These are phyloP conservation scores for Rhododendron simsii DNA, from an alignment of 148 eudicot genomes.

Conservation along the genomic window DNA sequence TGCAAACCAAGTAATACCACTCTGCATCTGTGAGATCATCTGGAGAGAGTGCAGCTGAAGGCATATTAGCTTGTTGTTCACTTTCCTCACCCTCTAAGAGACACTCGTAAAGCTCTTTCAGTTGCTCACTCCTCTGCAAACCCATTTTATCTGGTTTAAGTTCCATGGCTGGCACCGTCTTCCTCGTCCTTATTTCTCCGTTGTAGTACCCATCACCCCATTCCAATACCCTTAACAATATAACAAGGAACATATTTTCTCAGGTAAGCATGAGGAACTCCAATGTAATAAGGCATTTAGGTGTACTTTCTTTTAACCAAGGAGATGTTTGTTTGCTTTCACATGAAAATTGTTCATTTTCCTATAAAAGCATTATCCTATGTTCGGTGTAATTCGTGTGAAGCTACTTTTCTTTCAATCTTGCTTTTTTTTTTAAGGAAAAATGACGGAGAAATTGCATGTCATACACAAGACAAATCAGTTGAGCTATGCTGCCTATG, in stretches of 20 bases:
- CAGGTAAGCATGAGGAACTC: background rate
- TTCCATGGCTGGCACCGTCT: slow-evolving; percentile 26
- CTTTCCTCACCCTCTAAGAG: slow-evolving; percentile 40
- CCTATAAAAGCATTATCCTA: background rate
- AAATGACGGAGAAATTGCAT: background rate
- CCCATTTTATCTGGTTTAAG: slow-evolving; percentile 32
- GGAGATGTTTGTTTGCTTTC: background rate
- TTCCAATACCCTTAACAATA: slow-evolving; percentile 40
- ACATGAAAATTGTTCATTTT: background rate
- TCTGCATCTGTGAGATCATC: slow-evolving; percentile 52
- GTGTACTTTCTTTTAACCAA: background rate
- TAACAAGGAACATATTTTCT: background rate
- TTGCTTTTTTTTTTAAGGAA: background rate
- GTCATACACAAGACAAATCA: background rate
- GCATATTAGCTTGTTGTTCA: slow-evolving; percentile 28
- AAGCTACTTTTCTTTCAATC: slow-evolving; percentile 1
- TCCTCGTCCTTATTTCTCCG: slow-evolving; percentile 44
- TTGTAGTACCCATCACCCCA: slow-evolving; percentile 65
- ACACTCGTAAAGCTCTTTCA: slow-evolving; percentile 48
- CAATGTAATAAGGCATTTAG: background rate
- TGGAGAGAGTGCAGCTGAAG: slow-evolving; percentile 32
- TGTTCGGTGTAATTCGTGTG: background rate
- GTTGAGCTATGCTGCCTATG: background rate
- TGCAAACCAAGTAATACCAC: slow-evolving; percentile 69
- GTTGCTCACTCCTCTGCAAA: slow-evolving; percentile 47